These are phyloP conservation scores for Candida boidinii DNA, from an alignment of 805 yeast genomes.

Conservation along the genomic window DNA sequence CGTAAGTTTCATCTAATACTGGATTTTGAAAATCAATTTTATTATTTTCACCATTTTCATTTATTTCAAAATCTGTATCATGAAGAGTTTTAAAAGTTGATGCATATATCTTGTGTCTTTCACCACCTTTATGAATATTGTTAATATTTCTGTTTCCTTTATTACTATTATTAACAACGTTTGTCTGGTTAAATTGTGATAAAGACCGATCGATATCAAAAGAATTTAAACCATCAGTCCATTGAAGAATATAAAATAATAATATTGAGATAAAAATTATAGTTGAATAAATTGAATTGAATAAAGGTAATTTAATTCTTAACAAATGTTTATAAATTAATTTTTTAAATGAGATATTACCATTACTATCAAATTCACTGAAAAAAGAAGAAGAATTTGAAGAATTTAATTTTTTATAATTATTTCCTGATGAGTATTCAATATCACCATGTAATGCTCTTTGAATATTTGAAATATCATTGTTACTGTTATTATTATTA, in stretches of 20 bases:
- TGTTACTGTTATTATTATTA: no score
- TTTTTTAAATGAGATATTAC: constrained; percentile 10
- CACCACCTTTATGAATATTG: no score
- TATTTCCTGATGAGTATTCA: no score
- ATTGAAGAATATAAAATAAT: constrained; percentile 23
- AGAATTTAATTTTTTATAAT: no score
- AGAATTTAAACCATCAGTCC: constrained; percentile 26
- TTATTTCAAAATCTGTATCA: no score
- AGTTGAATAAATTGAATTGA: constrained; percentile 24
- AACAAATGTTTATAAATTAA: constrained; percentile 22
- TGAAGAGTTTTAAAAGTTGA: no score
- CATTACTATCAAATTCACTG: constrained; percentile 3
- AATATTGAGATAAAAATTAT: constrained; percentile 16
- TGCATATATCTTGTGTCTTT: no score
- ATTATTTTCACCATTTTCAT: no score
- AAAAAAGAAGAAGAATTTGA: constrained; percentile 13
- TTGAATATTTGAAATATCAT: no score
- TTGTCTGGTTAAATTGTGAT: not conserved
- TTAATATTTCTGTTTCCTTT: no score
- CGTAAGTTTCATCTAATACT: constrained; percentile 1
- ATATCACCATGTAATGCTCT: no score
- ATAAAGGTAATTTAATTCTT: constrained; percentile 29
- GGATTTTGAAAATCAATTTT: constrained; percentile 1
- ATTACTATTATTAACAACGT: no score
- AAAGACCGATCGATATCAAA: not conserved